Evolutionary conservation across 2,329 filamentous ascomycete species (phyloP), one percentile per base, ranked within the genome.

Genomic region (Teratosphaeria zuluensis): DNA sequence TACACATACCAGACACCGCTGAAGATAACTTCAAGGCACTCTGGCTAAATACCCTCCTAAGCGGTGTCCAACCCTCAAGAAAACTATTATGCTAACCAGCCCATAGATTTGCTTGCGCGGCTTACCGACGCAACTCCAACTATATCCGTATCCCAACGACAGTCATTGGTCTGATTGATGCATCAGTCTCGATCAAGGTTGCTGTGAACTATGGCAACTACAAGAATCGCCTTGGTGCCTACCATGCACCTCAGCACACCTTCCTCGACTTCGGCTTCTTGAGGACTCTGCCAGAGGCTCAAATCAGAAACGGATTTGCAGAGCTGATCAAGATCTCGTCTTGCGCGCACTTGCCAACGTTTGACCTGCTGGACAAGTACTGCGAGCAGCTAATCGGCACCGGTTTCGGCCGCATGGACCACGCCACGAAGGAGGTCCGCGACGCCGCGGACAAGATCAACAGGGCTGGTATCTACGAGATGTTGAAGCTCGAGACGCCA

Each of bases 251-350:
- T 0, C 78, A 83, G 54, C 84, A 87, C 68, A 89, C 86, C 0
- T 88, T 89, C 76, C 80, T 89, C 53, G 86, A 89, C 71, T 89
- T 89, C 70, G 81, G 79, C 16, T 89, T 89, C 73, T 76, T 89
- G n/a, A 82, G 83, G 53, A 87, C 84, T 0, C 76, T 89, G 0
- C 85, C 86, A 0, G 78, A 78, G 9, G 82, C 84, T 1, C 86
- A 89, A 70, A 85, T 89, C 68, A 79, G 86, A 58, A 89, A 89
- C 61, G 86, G 86, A 0, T 89, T 89, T 63, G 86, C 86, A 21
- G 87, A 89, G 75, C 71, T 89, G 63, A 88, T 89, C 76, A 89
- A 89, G 76, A 89, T 89, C 64, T 87, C 85, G 0, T 86, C 84
- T 1, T 89, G 86, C 68, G 84, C 84, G 14, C 84, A 89, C 68